Evolutionary conservation across 2,329 filamentous ascomycete species (phyloP).

Genomic region (Epichloe bromicola): DNA sequence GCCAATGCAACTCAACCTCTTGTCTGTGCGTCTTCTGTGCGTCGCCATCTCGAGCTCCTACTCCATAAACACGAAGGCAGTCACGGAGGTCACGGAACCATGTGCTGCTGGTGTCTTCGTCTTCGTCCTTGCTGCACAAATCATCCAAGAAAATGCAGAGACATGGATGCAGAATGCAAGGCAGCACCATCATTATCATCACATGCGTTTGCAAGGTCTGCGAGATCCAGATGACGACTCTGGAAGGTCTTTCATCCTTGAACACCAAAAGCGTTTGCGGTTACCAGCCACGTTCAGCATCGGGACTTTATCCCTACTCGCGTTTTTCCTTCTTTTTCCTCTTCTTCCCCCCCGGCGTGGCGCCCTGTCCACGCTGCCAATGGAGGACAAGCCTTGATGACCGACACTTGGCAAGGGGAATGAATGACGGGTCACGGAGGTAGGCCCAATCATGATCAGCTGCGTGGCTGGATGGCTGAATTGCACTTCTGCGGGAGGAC

Average conservation of each 20-base stretch:
- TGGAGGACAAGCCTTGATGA: too few species aligned
- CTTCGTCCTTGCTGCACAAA: too few species aligned
- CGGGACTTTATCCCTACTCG: too few species aligned
- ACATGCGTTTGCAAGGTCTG: not conserved
- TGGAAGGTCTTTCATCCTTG: not conserved
- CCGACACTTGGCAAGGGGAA: not conserved
- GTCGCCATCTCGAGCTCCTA: not conserved
- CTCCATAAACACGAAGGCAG: not conserved
- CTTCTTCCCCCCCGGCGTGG: too few species aligned
- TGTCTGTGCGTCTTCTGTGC: not conserved
- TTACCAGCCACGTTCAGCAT: not conserved
- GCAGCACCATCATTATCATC: too few species aligned
- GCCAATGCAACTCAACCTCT: not conserved
- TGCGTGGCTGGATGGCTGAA: not conserved
- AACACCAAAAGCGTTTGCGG: not conserved
- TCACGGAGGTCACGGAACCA: too few species aligned
- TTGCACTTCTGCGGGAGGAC: conserved; percentile 1
- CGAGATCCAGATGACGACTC: too few species aligned
- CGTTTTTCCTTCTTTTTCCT: too few species aligned
- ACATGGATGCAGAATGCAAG: not conserved
- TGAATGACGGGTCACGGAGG: not conserved
- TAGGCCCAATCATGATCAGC: conserved; percentile 1
- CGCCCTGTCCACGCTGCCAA: too few species aligned
- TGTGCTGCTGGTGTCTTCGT: too few species aligned
- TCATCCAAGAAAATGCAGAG: not conserved